Percentiles rank a stretch among this genome's conserved stretches.
phyloP scores from a whole-genome alignment of 306 rosid genomes.

The Medicago arabica region DNA sequence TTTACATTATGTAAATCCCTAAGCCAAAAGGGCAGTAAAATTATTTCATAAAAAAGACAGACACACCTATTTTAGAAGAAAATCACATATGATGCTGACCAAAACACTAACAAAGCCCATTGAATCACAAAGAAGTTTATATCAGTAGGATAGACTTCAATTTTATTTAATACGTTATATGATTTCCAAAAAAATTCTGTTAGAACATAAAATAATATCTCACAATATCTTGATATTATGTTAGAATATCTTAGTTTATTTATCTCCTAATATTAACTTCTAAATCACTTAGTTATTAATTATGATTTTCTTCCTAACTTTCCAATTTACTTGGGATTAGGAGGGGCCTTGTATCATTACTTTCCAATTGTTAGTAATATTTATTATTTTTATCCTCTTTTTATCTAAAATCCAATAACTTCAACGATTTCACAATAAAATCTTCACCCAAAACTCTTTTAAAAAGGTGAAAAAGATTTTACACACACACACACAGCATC shows the following conservation, averaged over 20 bases:
- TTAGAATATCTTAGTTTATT: not conserved
- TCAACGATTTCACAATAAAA: constrained; percentile 4
- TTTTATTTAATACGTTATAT: constrained; percentile 9
- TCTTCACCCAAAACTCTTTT: constrained; percentile 28
- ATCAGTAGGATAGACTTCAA: not conserved
- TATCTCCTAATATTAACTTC: not conserved
- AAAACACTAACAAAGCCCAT: constrained; percentile 6
- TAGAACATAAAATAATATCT: not conserved
- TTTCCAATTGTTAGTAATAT: too few species aligned
- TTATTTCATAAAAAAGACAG: constrained; percentile 4
- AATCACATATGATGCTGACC: constrained; percentile 3
- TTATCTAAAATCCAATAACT: not conserved
- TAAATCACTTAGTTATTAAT: not conserved
- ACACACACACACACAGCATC: constrained; percentile 20
- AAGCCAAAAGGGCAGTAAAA: constrained; percentile 13
- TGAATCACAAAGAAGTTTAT: not conserved
- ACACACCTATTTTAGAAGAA: not conserved
- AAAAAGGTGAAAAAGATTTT: constrained; percentile 27
- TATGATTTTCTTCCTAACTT: constrained; percentile 5
- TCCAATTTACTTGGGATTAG: not conserved
- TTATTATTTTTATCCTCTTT: not conserved
- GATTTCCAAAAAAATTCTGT: constrained; percentile 18
- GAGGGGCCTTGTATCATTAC: not conserved
- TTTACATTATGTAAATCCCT: constrained; percentile 10
- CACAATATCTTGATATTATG: not conserved